Evolutionary conservation across 805 yeast genomes (phyloP), one percentile per base, ranked within the genome.

Genomic region (Candida broadrunensis): DNA sequence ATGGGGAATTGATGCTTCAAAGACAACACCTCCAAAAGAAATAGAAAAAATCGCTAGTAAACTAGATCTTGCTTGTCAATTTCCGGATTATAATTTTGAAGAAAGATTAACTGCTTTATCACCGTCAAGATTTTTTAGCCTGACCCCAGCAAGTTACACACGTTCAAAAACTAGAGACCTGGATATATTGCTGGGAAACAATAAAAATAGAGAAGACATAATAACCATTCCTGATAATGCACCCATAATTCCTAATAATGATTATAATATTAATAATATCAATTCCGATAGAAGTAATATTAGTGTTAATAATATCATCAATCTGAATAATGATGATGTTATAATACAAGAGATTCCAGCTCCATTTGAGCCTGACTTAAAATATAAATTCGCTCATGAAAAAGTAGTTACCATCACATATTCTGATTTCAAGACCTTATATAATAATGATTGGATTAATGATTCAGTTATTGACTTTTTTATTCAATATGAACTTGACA

Each of bases 401-500:
- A 72, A 78, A 31, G 59, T 64, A 1, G 74, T 85, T 47, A 73
- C 75, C 4, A 75, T 91, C 7, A 72, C 81, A 1, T 75, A 78
- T 44, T 72, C 77, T 29, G 99, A 93, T 56, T 88, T 85, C 58
- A 78, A 78, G 46, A 85, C 97, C 34, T 70, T 91, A 8, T 81
- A 82, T 54, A 83, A 84, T 43, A 81, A 82, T 35, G 87, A 85
- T 46, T 91, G 96, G 90, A 78, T 93, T 36, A 91, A 93, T 63
- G 99, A 93, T 55, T 77, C 85, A 0, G 68, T 93, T 37, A 83
- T 93, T 41, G 96, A 88, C 59, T 91, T 91, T 56, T 89, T 87
- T 53, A 70, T 88, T 21, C 79, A 78, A 42, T 83, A 72, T 54
- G 77, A 74, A 47, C 70, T 78, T 6, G 78, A 69, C 36, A 43